Percentiles rank a stretch among this genome's conserved stretches.
Conservation (phyloP, 2,329 filamentous ascomycete genomes). For the Botrytis galanthina region DNA sequence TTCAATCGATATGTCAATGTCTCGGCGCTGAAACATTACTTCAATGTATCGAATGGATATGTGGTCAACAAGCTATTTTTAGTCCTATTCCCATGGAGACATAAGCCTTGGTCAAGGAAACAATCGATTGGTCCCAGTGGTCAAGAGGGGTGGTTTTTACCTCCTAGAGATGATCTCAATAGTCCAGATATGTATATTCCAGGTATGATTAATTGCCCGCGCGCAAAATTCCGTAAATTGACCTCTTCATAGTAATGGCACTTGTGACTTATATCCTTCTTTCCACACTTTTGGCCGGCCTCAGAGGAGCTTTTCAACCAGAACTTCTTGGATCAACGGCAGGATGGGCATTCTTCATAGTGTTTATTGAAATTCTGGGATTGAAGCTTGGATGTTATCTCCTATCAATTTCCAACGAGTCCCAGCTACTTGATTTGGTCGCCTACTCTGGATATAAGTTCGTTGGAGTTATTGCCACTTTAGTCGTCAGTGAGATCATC, state of each 20-base stretch:
- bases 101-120: slow-evolving; percentile 95
- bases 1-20: slow-evolving; percentile 86
- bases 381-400: slow-evolving; percentile 93
- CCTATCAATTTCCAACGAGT: slow-evolving; percentile 88
- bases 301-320: slow-evolving; percentile 89
- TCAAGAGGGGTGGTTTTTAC: slow-evolving; percentile 76
- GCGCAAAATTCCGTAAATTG: background rate
- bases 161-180: slow-evolving; percentile 93
- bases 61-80: slow-evolving; percentile 90
- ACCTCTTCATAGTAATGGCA: slow-evolving; percentile 67
- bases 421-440: slow-evolving; percentile 87
- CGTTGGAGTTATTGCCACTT: slow-evolving; percentile 89
- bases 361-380: slow-evolving; percentile 83
- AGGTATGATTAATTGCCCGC: slow-evolving; percentile 8
- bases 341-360: slow-evolving; percentile 71
- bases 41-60: slow-evolving; percentile 97
- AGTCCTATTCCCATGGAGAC: slow-evolving; percentile 95
- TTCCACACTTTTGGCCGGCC: slow-evolving; percentile 83
- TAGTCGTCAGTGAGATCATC: slow-evolving; percentile 73
- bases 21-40: slow-evolving; percentile 94
- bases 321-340: slow-evolving; percentile 90
- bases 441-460: slow-evolving; percentile 99
- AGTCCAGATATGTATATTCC: slow-evolving; percentile 99
- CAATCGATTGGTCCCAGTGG: slow-evolving; percentile 70
- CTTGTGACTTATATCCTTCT: slow-evolving; percentile 96